Conservation (phyloP, 1,139 yeast species). For the Groenewaldozyma auringiensis region DNA sequence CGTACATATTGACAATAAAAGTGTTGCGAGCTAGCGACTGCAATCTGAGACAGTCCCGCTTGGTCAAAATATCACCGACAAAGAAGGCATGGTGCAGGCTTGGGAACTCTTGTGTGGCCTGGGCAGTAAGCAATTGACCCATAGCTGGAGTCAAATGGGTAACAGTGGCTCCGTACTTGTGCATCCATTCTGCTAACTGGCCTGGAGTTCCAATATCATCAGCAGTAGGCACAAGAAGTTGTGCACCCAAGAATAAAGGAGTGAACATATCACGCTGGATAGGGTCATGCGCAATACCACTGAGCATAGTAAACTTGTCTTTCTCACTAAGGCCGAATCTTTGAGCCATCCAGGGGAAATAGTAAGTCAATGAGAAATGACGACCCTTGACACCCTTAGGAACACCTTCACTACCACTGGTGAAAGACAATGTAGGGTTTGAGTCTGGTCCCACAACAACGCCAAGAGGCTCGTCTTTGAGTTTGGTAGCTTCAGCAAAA, state of each 20-base stretch:
- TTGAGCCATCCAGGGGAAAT: conserved; percentile 97
- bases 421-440: conserved; percentile 91
- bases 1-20: conserved; percentile 93
- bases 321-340: conserved; percentile 67
- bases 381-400: conserved; percentile 99
- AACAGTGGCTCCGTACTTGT: conserved; percentile 80
- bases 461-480: conserved; percentile 58
- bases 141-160: conserved; percentile 98
- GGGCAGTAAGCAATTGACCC: conserved; percentile 96
- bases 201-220: conserved; percentile 99
- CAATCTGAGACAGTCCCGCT: conserved; percentile 88
- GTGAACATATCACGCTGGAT: conserved; percentile 99
- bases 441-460: conserved; percentile 97
- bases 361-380: conserved; percentile 91
- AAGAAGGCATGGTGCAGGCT: conserved; percentile 91
- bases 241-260: conserved; percentile 93
- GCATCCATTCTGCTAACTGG: conserved; percentile 95
- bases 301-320: conserved; percentile 92
- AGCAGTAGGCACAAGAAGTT: conserved; percentile 82
- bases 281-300: conserved; percentile 99
- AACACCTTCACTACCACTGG: conserved; percentile 97
- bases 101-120: conserved; percentile 86
- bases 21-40: conserved; percentile 90
- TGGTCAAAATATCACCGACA: conserved; percentile 95
- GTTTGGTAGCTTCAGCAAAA: conserved; percentile 41